Percentiles rank a stretch among this genome's conserved stretches.
Evolutionary conservation across 768 basidiomycete genomes (phyloP).

Genomic region (Auriscalpium vulgare): DNA sequence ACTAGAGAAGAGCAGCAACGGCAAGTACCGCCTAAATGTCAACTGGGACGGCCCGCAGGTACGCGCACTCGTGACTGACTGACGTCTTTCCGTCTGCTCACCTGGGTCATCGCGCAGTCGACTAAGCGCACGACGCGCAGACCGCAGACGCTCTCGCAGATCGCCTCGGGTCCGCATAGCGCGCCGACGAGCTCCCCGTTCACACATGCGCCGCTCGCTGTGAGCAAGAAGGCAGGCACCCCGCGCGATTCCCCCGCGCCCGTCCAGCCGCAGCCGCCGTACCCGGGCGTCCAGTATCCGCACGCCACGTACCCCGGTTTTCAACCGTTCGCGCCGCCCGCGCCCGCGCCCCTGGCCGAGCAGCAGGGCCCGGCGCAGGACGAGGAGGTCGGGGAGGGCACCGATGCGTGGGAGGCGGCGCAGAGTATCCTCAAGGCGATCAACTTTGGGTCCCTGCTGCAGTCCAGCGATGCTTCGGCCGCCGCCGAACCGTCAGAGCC

Average conservation of each 20-base stretch:
- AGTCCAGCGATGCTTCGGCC: constrained; percentile 9
- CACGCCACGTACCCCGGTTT: constrained; percentile 7
- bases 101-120: constrained; percentile 38
- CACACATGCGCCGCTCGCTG: constrained; percentile 43
- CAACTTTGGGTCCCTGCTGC: constrained; percentile 53
- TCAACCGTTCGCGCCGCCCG: constrained; percentile 19
- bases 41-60: constrained; percentile 80
- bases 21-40: constrained; percentile 69
- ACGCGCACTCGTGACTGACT: constrained; percentile 22
- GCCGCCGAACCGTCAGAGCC: neutral
- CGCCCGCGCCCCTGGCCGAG: constrained; percentile 28
- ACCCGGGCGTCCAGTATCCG: constrained; percentile 6
- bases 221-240: constrained; percentile 7
- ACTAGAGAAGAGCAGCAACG: constrained; percentile 64
- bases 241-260: constrained; percentile 10
- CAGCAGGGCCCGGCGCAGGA: neutral
- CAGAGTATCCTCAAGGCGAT: constrained; percentile 73
- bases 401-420: constrained; percentile 69
- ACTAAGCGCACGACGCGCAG: constrained; percentile 72
- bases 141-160: constrained; percentile 49
- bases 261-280: constrained; percentile 11
- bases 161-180: constrained; percentile 18
- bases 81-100: neutral
- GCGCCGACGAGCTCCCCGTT: constrained; percentile 41
- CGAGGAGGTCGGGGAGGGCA: constrained; percentile 34